Conservation (phyloP, 139 green algal genomes). For the Tetradesmus obliquus region DNA sequence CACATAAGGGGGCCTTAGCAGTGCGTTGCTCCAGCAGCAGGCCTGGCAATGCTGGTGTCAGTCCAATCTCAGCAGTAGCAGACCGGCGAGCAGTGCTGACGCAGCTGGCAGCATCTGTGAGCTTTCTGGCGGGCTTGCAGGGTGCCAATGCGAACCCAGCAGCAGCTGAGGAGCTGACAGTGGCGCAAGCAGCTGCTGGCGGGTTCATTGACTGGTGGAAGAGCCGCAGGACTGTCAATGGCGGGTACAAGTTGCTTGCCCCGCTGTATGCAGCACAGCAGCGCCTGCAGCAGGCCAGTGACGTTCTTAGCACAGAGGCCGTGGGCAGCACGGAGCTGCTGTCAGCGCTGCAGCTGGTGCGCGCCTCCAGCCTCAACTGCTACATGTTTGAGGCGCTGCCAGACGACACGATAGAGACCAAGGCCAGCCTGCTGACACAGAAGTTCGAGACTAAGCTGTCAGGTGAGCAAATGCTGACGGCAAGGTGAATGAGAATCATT, state of each 20-base stretch:
- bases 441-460: conserved; percentile 19
- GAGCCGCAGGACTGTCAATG: conserved; percentile 25
- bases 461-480: neutral
- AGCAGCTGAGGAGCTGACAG: conserved; percentile 14
- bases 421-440: conserved; percentile 40
- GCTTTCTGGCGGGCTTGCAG: neutral
- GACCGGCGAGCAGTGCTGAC: conserved; percentile 2
- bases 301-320: neutral
- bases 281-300: conserved; percentile 12
- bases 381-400: conserved; percentile 47
- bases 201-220: conserved; percentile 32
- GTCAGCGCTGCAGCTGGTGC: conserved; percentile 37
- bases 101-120: neutral
- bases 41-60: neutral
- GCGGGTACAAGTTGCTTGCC: conserved; percentile 42
- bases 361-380: conserved; percentile 49
- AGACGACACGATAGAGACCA: conserved; percentile 47
- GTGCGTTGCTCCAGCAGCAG: neutral
- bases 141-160: neutral
- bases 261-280: conserved; percentile 27
- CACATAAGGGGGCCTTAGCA: neutral
- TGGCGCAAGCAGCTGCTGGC: conserved; percentile 1
- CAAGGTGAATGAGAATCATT: too few species aligned
- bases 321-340: neutral
- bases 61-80: neutral